Evolutionary conservation across 805 yeast genomes (phyloP), one percentile per base, ranked within the genome.

Genomic region (Pichia rugopelliculosa): DNA sequence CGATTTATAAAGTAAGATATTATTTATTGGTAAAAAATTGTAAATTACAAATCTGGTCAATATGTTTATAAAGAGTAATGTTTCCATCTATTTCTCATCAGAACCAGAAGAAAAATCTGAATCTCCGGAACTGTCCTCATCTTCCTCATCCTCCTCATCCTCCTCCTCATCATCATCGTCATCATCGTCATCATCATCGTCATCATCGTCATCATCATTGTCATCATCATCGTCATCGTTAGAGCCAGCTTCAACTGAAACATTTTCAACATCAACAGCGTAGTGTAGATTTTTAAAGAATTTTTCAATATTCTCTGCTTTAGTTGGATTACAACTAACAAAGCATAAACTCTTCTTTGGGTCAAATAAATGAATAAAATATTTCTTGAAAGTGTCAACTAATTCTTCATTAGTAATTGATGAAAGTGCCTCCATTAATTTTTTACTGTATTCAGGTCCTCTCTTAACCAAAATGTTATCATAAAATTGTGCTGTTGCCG

Each of bases 321-420:
- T 83, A 2, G 81, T 68, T 3, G 91, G 84, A 55, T 93, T 89
- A 47, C 90, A 76, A 57, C 88, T 79, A 3, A 82, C 69, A 58
- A 88, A 89, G 10, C 87, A 72, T 21, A 75, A 67, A 12, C 93
- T 80, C 1, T 64, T 64, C 0, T 68, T 59, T 11, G 80, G 55
- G 36, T 79, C 72, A 62, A 91, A 91, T 46, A 91, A 57, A 2
- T 82, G 81, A 25, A 74, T 65, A 58, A 85, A 77, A 59, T 86
- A 88, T 47, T 71, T 74, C 41, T 75, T 69, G 60, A 86, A 68
- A 3, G 68, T 65, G 53, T 69, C 60, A 6, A 70, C 62, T 53
- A 82, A 63, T 48, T 85, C 85, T 0, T 73, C 75, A 17, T 67
- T 66, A 0, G 82, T 77, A 17, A 84, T 74, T 12, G 66, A 53